Percentiles rank a stretch among this genome's conserved stretches.
Conservation (phyloP, 768 basidiomycete species). For the Pleurotus citrinopileatus region DNA sequence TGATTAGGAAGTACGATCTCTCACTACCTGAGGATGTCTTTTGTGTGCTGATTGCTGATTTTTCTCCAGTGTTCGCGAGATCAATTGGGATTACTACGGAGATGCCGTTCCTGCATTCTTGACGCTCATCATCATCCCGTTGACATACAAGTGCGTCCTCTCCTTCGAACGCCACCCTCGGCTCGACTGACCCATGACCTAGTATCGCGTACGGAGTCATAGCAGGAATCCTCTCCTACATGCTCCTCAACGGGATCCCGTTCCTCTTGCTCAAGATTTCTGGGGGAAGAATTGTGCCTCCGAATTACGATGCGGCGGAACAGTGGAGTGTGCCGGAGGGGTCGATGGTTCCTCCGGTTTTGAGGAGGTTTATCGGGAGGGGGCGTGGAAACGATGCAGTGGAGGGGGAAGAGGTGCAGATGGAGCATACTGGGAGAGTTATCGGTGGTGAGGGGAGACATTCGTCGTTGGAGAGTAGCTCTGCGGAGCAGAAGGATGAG, state of each 20-base stretch:
- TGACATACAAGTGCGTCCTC: constrained; percentile 66
- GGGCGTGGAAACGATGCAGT: constrained; percentile 57
- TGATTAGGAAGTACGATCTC: constrained; percentile 74
- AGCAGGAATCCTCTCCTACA: constrained; percentile 68
- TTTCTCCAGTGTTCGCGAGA: constrained; percentile 59
- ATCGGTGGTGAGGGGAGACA: not conserved
- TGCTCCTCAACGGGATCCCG: constrained; percentile 71
- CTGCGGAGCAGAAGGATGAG: not conserved
- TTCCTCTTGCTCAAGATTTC: constrained; percentile 51
- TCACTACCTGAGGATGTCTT: not conserved
- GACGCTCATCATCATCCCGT: constrained; percentile 74
- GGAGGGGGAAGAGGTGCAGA: not conserved
- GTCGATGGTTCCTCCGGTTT: constrained; percentile 48
- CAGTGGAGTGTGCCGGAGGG: constrained; percentile 73
- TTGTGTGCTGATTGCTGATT: not conserved
- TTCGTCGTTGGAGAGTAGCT: not conserved
- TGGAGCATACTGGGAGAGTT: not conserved
- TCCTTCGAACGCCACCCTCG: constrained; percentile 4
- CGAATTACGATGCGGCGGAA: constrained; percentile 62
- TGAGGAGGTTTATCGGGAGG: not conserved
- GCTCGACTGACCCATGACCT: constrained; percentile 7
- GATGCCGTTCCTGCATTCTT: constrained; percentile 88
- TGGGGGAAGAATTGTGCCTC: constrained; percentile 60
- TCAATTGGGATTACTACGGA: constrained; percentile 89
- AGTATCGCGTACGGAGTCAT: constrained; percentile 92